Evolutionary conservation across 2,329 filamentous ascomycete genomes (phyloP).

Genomic region (Aspergillus ustus): DNA sequence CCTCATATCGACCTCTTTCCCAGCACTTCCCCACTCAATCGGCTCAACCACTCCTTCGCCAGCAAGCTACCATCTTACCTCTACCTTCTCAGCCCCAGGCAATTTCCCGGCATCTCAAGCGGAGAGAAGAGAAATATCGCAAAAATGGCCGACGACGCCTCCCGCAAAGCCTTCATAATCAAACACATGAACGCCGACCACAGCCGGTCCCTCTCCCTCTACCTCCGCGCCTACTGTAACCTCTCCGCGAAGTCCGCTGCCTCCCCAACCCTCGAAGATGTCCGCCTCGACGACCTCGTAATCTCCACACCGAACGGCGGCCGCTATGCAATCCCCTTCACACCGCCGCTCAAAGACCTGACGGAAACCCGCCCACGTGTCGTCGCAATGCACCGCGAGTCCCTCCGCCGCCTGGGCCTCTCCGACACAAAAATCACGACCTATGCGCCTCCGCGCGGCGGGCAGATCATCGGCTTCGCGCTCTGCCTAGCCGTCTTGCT

Average conservation of each 20-base stretch:
- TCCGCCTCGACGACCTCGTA: conserved; percentile 67
- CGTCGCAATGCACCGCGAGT: conserved; percentile 71
- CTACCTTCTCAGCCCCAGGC: neutral
- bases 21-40: neutral
- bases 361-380: conserved; percentile 71
- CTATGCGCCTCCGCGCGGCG: conserved; percentile 55
- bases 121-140: neutral
- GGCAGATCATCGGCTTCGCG: conserved; percentile 60
- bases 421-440: conserved; percentile 60
- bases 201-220: conserved; percentile 72
- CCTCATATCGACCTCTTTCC: neutral
- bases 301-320: conserved; percentile 57
- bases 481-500: conserved; percentile 61
- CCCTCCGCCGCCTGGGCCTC: conserved; percentile 64
- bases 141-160: conserved; percentile 24
- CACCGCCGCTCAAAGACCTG: conserved; percentile 71
- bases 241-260: conserved; percentile 62
- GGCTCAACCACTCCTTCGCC: neutral
- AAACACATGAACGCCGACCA: conserved; percentile 89
- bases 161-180: conserved; percentile 66
- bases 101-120: neutral
- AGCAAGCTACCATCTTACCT: neutral
- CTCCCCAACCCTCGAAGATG: conserved; percentile 66
- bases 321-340: conserved; percentile 62
- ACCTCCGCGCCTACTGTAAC: conserved; percentile 72